phyloP scores from a whole-genome alignment of 2,329 filamentous ascomycete species.

The Fusarium multiceps region DNA sequence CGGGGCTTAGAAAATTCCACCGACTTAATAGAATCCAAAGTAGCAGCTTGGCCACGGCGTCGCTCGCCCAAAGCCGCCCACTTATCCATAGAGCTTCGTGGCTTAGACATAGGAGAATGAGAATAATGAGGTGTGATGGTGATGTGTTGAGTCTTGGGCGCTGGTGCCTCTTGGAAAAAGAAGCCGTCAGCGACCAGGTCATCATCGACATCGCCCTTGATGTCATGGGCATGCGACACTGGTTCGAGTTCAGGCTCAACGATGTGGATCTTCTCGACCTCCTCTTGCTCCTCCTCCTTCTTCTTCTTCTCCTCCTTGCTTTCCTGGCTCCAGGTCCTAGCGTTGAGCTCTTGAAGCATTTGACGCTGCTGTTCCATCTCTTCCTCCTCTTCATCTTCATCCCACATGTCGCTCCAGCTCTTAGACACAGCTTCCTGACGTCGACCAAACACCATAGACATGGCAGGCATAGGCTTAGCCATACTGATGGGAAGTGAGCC shows the following conservation, averaged over 20 bases:
- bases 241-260: conserved; percentile 29
- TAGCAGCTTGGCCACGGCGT: conserved; percentile 71
- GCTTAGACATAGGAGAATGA: conserved; percentile 74
- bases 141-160: conserved; percentile 51
- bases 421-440: conserved; percentile 86
- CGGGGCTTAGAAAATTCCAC: conserved; percentile 59
- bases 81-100: conserved; percentile 74
- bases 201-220: conserved; percentile 67
- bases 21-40: conserved; percentile 62
- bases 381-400: conserved; percentile 84
- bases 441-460: conserved; percentile 83
- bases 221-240: conserved; percentile 45
- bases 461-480: conserved; percentile 78
- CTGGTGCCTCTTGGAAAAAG: conserved; percentile 75
- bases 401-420: conserved; percentile 99
- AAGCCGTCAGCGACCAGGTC: conserved; percentile 76
- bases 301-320: conserved; percentile 60
- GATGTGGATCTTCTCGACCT: conserved; percentile 37
- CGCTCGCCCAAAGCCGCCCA: conserved; percentile 90
- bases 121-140: conserved; percentile 65
- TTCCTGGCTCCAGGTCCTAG: conserved; percentile 83
- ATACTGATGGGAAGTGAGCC: conserved; percentile 83
- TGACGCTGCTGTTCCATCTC: conserved; percentile 67
- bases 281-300: conserved; percentile 30
- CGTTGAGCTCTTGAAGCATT: conserved; percentile 72